Evolutionary conservation across 2,329 filamentous ascomycete genomes (phyloP).

Genomic region (Exserohilum rostratum): DNA sequence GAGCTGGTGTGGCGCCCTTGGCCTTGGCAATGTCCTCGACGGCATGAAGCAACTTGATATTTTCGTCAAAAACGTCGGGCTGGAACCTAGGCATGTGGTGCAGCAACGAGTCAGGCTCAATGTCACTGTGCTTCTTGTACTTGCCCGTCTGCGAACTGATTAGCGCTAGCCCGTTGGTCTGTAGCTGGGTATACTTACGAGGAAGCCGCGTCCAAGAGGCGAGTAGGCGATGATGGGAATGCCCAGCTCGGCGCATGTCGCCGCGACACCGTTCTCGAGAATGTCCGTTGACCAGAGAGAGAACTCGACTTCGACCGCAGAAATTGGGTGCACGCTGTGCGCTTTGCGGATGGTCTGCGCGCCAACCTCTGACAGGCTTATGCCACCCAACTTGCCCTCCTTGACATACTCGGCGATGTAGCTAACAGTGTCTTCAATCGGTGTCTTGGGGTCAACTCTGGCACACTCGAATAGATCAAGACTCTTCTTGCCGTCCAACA

Average conservation of each 20-base stretch:
- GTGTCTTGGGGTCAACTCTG: slow-evolving; percentile 52
- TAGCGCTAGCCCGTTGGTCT: slow-evolving; percentile 11
- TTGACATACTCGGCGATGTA: slow-evolving; percentile 50
- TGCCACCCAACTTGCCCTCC: slow-evolving; percentile 54
- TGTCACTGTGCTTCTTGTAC: slow-evolving; percentile 60
- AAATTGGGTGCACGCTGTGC: slow-evolving; percentile 61
- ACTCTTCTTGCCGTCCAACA: slow-evolving; percentile 55
- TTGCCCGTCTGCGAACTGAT: slow-evolving; percentile 43
- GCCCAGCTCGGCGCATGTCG: slow-evolving; percentile 63
- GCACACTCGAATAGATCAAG: slow-evolving; percentile 58
- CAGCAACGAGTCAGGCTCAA: slow-evolving; percentile 63
- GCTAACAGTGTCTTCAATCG: slow-evolving; percentile 54
- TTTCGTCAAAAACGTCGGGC: slow-evolving; percentile 67
- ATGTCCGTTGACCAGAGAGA: slow-evolving; percentile 64
- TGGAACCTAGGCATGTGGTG: slow-evolving; percentile 64
- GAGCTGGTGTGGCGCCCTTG: slow-evolving; percentile 65
- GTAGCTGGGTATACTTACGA: slow-evolving; percentile 37
- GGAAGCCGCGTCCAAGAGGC: slow-evolving; percentile 68
- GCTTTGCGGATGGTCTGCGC: slow-evolving; percentile 56
- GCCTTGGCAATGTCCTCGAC: slow-evolving; percentile 64
- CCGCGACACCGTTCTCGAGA: slow-evolving; percentile 63
- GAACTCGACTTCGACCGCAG: slow-evolving; percentile 66
- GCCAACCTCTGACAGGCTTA: slow-evolving; percentile 54
- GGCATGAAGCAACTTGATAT: slow-evolving; percentile 66
- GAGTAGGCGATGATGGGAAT: slow-evolving; percentile 75